Conservation (phyloP, 768 basidiomycete genomes). For the Pleurotus eryngii region DNA sequence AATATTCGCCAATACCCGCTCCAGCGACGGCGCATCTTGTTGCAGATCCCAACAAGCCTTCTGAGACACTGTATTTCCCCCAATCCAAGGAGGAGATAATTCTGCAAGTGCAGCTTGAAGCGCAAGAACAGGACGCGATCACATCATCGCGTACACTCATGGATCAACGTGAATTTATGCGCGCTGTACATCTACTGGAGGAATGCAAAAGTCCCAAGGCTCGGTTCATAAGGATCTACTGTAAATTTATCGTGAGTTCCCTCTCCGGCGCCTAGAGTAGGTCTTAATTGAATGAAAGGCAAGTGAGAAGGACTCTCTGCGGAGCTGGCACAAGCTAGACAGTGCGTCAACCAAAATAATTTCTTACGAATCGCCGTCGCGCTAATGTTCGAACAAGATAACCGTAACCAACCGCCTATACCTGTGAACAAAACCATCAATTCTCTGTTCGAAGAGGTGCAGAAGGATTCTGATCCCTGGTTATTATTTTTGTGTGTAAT, state of each 20-base stretch:
- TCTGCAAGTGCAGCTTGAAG: slow-evolving; percentile 46
- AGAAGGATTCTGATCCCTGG: slow-evolving; percentile 70
- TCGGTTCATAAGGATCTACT: slow-evolving; percentile 74
- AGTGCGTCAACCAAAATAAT: slow-evolving; percentile 39
- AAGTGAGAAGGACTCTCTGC: slow-evolving; percentile 76
- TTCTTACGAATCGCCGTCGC: not conserved
- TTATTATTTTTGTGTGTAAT: slow-evolving; percentile 72
- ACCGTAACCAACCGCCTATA: slow-evolving; percentile 63
- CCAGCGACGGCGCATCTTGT: slow-evolving; percentile 21
- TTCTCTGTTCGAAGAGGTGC: slow-evolving; percentile 58
- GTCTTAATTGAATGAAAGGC: slow-evolving; percentile 43
- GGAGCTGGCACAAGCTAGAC: slow-evolving; percentile 83
- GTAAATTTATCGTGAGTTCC: slow-evolving; percentile 76
- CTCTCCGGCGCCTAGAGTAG: slow-evolving; percentile 3
- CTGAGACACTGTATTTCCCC: slow-evolving; percentile 30
- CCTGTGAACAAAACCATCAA: slow-evolving; percentile 61
- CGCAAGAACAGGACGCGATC: slow-evolving; percentile 69
- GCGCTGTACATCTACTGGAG: slow-evolving; percentile 64
- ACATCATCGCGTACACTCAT: slow-evolving; percentile 70
- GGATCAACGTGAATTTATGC: slow-evolving; percentile 72
- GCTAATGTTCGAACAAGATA: slow-evolving; percentile 39
- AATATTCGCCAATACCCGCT: slow-evolving; percentile 28
- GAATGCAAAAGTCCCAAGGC: slow-evolving; percentile 70
- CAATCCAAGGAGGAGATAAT: slow-evolving; percentile 30
- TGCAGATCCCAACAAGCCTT: slow-evolving; percentile 26